Conservation (phyloP, 2,329 filamentous ascomycete genomes). For the Colletotrichum sp. region DNA sequence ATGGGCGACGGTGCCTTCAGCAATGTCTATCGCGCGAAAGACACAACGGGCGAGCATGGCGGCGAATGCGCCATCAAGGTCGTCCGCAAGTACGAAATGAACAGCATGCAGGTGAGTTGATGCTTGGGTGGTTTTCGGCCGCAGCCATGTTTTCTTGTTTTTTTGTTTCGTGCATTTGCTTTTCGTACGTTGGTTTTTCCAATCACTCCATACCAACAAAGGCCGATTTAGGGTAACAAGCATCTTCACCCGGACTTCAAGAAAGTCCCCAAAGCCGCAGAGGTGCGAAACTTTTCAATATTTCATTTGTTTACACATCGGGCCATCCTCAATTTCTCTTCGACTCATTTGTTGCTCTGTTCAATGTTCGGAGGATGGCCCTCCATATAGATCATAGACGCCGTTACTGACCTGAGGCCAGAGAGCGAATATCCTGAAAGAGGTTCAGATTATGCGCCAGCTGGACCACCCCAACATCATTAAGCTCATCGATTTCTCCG, state of each 20-base stretch:
- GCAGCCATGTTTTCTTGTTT: conserved; percentile 24
- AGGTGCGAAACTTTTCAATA: conserved; percentile 75
- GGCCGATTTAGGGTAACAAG: conserved; percentile 76
- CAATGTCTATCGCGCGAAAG: conserved; percentile 92
- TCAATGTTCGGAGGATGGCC: conserved; percentile 21
- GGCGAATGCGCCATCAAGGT: conserved; percentile 97
- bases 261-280: conserved; percentile 92
- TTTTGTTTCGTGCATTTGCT: conserved; percentile 24
- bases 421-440: conserved; percentile 97
- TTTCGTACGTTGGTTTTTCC: conserved; percentile 25
- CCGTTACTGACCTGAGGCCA: conserved; percentile 46
- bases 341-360: conserved; percentile 29
- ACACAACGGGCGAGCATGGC: conserved; percentile 68
- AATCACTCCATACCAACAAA: conserved; percentile 55
- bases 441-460: conserved; percentile 98
- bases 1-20: conserved; percentile 99
- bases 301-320: conserved; percentile 34
- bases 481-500: conserved; percentile 90
- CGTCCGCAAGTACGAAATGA: conserved; percentile 99
- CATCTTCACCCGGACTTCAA: conserved; percentile 97
- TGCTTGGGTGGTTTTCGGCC: conserved; percentile 18
- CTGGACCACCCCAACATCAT: conserved; percentile 96
- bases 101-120: conserved; percentile 90
- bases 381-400: not conserved
- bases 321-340: conserved; percentile 30